A percentile compares a stretch with the other conserved stretches of the same genome.
Evolutionary conservation across 2,329 filamentous ascomycete species (phyloP).

Genomic region (Alternaria brassicicola): DNA sequence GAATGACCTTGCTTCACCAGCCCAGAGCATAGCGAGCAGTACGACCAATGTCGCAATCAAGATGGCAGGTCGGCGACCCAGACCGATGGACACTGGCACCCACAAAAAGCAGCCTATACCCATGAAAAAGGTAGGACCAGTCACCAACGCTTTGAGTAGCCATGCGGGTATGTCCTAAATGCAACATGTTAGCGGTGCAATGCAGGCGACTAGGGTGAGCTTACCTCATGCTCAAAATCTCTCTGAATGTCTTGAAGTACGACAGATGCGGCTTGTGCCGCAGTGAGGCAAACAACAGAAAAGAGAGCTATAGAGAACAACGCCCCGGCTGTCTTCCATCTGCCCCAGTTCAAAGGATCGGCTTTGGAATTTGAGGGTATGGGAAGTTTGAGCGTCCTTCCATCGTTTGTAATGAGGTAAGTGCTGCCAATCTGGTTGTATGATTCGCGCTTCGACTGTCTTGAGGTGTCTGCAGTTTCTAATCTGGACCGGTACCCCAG

Average conservation of each 20-base stretch:
- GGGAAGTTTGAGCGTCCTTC: conserved; percentile 31
- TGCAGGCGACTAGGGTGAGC: not conserved
- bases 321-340: conserved; percentile 28
- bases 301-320: conserved; percentile 24
- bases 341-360: conserved; percentile 35
- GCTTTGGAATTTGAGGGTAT: conserved; percentile 31
- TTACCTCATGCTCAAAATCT: conserved; percentile 25
- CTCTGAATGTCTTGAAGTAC: conserved; percentile 17
- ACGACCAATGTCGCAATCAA: conserved; percentile 39
- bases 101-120: conserved; percentile 48
- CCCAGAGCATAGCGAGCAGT: conserved; percentile 34
- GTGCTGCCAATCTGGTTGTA: conserved; percentile 33
- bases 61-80: conserved; percentile 49
- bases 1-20: conserved; percentile 35
- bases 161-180: conserved; percentile 16
- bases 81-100: conserved; percentile 47
- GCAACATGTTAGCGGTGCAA: not conserved
- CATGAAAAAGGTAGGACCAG: conserved; percentile 42
- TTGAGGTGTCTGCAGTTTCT: not conserved
- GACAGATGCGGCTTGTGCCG: conserved; percentile 27
- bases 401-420: conserved; percentile 32
- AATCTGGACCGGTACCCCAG: not conserved
- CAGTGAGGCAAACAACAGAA: conserved; percentile 22
- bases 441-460: conserved; percentile 29
- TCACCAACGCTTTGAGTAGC: conserved; percentile 33